phyloP scores from a whole-genome alignment of 179 eudicot species.

The Pouteria campechiana region DNA sequence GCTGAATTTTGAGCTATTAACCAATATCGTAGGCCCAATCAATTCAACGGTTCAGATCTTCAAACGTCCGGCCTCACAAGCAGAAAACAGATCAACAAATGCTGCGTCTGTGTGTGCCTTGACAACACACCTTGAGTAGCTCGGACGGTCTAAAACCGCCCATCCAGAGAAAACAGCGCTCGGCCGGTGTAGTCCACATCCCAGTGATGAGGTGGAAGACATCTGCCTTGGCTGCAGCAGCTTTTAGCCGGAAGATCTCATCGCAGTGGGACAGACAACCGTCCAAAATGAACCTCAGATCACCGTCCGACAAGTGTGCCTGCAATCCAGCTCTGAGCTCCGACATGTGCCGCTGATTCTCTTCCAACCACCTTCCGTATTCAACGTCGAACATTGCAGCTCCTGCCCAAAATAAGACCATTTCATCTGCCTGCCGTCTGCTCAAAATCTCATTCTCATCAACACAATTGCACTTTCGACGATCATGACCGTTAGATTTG shows the following conservation, averaged over 20 bases:
- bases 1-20: too few relatives aligned
- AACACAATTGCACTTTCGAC: too few relatives aligned
- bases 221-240: conserved; percentile 70
- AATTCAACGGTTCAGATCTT: too few relatives aligned
- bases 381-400: conserved; percentile 96
- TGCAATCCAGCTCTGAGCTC: conserved; percentile 74
- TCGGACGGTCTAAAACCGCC: conserved; percentile 96
- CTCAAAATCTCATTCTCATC: too few relatives aligned
- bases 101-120: too few relatives aligned
- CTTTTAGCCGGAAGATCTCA: conserved; percentile 67
- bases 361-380: conserved; percentile 90
- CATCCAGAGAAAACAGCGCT: conserved; percentile 99
- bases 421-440: too few relatives aligned
- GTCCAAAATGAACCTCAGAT: conserved; percentile 62
- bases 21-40: too few relatives aligned
- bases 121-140: conserved; percentile 79
- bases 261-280: conserved; percentile 75
- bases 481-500: too few relatives aligned
- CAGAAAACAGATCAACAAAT: too few relatives aligned
- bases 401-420: too few relatives aligned
- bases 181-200: conserved; percentile 95
- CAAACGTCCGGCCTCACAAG: too few relatives aligned
- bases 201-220: conserved; percentile 87
- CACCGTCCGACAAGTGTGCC: conserved; percentile 72
- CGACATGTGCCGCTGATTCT: conserved; percentile 71